A percentile compares a stretch with the other conserved stretches of the same genome.
Conservation (phyloP, 345 rosid species). For the Pseudoturritis turrita region DNA sequence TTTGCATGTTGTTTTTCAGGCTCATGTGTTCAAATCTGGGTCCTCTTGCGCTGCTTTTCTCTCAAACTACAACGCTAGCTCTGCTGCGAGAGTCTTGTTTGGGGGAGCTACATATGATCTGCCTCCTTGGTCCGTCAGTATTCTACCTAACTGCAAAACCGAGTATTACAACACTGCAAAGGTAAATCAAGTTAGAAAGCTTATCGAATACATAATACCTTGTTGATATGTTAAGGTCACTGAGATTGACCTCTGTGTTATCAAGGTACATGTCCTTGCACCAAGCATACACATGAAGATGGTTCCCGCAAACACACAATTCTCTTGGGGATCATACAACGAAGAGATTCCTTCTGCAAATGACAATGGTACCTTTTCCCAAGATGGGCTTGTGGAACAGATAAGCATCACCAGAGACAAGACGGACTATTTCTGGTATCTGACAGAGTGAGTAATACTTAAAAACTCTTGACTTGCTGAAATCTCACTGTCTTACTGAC, state of each 20-base stretch:
- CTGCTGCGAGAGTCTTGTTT: conserved; percentile 50
- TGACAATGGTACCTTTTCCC: conserved; percentile 39
- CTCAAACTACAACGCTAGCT: conserved; percentile 50
- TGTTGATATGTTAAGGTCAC: neutral
- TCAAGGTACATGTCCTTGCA: conserved; percentile 50
- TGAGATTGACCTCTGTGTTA: conserved; percentile 43
- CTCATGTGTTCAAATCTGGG: conserved; percentile 57
- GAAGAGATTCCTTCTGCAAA: conserved; percentile 56
- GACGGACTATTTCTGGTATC: conserved; percentile 91
- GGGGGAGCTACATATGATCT: conserved; percentile 46
- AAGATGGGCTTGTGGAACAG: conserved; percentile 75
- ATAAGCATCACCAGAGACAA: conserved; percentile 60
- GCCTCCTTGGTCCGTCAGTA: conserved; percentile 94
- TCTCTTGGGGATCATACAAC: conserved; percentile 73
- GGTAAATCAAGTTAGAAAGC: conserved; percentile 32
- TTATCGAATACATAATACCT: neutral
- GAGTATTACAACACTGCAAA: conserved; percentile 71
- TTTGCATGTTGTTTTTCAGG: conserved; percentile 36
- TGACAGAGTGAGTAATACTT: conserved; percentile 68
- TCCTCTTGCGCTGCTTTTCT: conserved; percentile 78
- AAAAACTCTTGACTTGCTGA: conserved; percentile 43
- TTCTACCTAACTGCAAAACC: conserved; percentile 73
- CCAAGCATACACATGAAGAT: conserved; percentile 61
- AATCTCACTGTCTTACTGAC: conserved; percentile 57
- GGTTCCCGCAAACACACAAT: conserved; percentile 41